Evolutionary conservation across 495 filamentous ascomycete genomes (phyloP).

Genomic region (Penicillium riverlandense): DNA sequence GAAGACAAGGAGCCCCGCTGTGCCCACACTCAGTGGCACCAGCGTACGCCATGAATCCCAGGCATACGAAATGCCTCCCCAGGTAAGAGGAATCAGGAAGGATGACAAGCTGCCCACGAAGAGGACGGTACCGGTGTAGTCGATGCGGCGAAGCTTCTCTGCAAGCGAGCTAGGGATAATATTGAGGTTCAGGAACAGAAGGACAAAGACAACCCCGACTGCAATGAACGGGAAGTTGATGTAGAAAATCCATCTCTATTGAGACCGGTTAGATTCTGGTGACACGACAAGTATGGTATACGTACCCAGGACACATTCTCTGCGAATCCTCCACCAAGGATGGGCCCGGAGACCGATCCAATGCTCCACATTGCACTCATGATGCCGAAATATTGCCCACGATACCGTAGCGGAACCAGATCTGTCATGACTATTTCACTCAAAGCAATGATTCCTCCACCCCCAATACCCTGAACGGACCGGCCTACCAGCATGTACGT

Average conservation of each 20-base stretch:
- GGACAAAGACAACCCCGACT: slow-evolving; percentile 35
- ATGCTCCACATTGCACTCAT: slow-evolving; percentile 54
- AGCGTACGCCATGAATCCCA: slow-evolving; percentile 47
- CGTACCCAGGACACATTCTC: slow-evolving; percentile 55
- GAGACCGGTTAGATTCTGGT: neutral
- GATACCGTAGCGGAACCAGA: slow-evolving; percentile 41
- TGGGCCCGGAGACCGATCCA: slow-evolving; percentile 59
- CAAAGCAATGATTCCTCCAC: slow-evolving; percentile 61
- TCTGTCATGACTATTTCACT: slow-evolving; percentile 66
- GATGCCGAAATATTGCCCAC: slow-evolving; percentile 45
- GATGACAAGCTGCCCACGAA: slow-evolving; percentile 45
- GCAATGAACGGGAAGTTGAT: slow-evolving; percentile 52
- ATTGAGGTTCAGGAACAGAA: slow-evolving; percentile 43
- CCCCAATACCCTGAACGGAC: slow-evolving; percentile 62
- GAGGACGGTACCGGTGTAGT: slow-evolving; percentile 52
- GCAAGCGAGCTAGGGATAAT: slow-evolving; percentile 26
- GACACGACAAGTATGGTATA: neutral
- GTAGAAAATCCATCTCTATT: slow-evolving; percentile 40
- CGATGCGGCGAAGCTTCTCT: slow-evolving; percentile 44
- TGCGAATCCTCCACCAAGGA: slow-evolving; percentile 63
- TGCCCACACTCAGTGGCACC: slow-evolving; percentile 51
- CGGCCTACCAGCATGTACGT: slow-evolving; percentile 59
- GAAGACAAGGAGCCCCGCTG: slow-evolving; percentile 36
- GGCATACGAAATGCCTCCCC: slow-evolving; percentile 43
- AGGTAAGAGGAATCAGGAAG: slow-evolving; percentile 43